Percentiles rank a stretch among this genome's conserved stretches.
phyloP scores from a whole-genome alignment of 2,329 filamentous ascomycete species.

The Aspergillus aculeatinus region DNA sequence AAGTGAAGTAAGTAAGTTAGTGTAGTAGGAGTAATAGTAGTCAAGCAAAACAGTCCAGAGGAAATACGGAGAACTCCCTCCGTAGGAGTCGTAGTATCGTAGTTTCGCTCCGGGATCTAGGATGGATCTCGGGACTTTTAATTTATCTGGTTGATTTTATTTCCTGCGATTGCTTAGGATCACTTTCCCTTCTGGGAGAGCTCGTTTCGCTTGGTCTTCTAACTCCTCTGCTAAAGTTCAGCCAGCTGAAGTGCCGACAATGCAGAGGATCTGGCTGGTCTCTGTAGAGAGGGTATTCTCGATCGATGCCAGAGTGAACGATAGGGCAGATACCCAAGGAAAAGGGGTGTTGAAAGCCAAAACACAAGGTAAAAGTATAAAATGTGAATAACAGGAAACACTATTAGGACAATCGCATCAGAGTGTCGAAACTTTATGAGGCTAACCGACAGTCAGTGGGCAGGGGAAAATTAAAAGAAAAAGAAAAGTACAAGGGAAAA shows the following conservation, averaged over 20 bases:
- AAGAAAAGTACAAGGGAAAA: neutral
- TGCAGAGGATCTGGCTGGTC: neutral
- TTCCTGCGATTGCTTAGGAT: constrained; percentile 2
- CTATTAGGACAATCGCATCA: constrained; percentile 3
- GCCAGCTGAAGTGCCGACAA: neutral
- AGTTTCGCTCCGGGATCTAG: constrained; percentile 17
- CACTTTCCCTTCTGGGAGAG: constrained; percentile 3
- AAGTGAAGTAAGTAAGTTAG: neutral
- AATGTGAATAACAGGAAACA: constrained; percentile 10
- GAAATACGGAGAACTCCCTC: constrained; percentile 2
- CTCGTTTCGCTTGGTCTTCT: constrained; percentile 10
- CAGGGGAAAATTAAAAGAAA: neutral
- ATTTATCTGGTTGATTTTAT: constrained; percentile 6
- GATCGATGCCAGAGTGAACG: neutral
- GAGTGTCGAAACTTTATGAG: constrained; percentile 4
- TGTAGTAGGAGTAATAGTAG: too few species aligned
- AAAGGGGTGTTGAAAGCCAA: constrained; percentile 8
- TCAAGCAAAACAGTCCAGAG: neutral
- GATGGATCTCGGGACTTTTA: constrained; percentile 19
- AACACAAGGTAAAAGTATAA: constrained; percentile 9
- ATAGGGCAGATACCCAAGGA: neutral
- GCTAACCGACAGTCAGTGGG: constrained; percentile 5
- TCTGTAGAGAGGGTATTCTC: neutral
- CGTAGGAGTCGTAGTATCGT: constrained; percentile 5
- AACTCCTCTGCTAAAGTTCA: neutral